phyloP scores from a whole-genome alignment of 306 rosid species.

The Vigna hirtella region DNA sequence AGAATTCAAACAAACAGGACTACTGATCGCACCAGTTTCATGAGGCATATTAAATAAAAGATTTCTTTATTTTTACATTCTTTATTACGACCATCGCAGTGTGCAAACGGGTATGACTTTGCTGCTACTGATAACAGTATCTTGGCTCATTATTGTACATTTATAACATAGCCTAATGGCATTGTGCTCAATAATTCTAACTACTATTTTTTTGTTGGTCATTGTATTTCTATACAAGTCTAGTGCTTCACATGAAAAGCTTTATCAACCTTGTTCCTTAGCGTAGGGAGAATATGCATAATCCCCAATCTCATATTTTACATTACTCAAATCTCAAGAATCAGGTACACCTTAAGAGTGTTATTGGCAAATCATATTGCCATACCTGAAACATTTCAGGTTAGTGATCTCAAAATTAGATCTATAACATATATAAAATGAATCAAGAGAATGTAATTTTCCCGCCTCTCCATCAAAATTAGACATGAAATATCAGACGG shows the following conservation, averaged over 20 bases:
- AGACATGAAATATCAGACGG: not conserved
- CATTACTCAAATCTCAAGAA: conserved; percentile 5
- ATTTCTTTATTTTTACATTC: not conserved
- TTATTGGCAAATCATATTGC: not conserved
- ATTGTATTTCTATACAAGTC: not conserved
- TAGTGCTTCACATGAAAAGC: not conserved
- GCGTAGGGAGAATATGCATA: not conserved
- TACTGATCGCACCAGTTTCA: not conserved
- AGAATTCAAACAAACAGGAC: conserved; percentile 22
- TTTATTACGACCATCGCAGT: not conserved
- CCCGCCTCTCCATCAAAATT: not conserved
- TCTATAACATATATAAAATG: conserved; percentile 11
- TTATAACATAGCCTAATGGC: not conserved
- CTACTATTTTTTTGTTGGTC: not conserved
- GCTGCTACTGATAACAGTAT: not conserved
- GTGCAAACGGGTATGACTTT: not conserved
- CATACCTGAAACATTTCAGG: conserved; percentile 21
- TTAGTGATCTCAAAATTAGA: not conserved
- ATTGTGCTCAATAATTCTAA: conserved; percentile 1
- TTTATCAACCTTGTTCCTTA: not conserved
- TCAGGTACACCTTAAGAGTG: not conserved
- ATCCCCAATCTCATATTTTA: not conserved
- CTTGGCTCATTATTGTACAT: not conserved
- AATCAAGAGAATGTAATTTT: conserved; percentile 4
- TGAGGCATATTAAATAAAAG: not conserved